A percentile compares a stretch with the other conserved stretches of the same genome.
Conservation (phyloP, 2,329 filamentous ascomycete genomes). For the Arthrobotrys iridis region DNA sequence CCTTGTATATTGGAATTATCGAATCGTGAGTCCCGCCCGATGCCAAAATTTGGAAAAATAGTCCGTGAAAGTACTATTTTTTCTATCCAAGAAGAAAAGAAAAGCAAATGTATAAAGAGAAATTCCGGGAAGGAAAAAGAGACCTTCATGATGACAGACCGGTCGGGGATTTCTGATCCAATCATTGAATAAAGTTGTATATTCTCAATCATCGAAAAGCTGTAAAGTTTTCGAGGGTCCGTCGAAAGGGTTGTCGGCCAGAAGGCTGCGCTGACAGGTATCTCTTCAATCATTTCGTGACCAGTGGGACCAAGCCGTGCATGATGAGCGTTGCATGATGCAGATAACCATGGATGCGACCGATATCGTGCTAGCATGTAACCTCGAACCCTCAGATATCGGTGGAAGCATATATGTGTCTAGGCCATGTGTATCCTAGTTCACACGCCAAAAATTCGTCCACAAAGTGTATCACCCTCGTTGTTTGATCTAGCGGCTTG, state of each 20-base stretch:
- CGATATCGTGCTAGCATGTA: slow-evolving; percentile 5
- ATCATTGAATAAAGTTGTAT: no score
- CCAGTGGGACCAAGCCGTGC: neutral
- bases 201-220: no score
- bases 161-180: no score
- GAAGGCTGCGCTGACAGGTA: neutral
- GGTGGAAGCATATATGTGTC: neutral
- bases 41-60: no score
- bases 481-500: neutral
- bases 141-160: no score
- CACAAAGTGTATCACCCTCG: neutral
- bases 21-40: no score
- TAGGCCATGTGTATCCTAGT: neutral
- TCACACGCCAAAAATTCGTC: neutral
- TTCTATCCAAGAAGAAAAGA: no score
- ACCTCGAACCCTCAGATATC: neutral
- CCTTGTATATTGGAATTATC: no score
- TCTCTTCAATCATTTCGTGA: neutral
- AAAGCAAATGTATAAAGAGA: no score
- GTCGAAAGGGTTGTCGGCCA: neutral
- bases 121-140: no score
- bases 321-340: slow-evolving; percentile 15
- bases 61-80: no score
- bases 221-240: neutral
- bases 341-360: slow-evolving; percentile 7